A percentile compares a stretch with the other conserved stretches of the same genome.
Conservation (phyloP, 805 yeast species). For the Candida nanaspora region DNA sequence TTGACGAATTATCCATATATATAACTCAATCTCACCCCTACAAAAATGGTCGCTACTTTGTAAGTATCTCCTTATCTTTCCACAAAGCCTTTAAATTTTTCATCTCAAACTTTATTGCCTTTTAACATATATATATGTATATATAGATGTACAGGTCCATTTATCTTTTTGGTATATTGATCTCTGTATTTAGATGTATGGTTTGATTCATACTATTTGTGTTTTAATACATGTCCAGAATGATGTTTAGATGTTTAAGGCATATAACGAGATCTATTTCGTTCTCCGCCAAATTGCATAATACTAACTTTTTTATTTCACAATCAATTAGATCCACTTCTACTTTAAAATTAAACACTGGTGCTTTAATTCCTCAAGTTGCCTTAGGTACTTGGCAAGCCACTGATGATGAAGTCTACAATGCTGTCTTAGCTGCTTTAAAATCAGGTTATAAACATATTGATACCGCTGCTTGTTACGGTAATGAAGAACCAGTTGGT, state of each 20-base stretch:
- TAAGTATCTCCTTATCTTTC: background rate
- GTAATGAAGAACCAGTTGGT: slow-evolving; percentile 64
- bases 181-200: no score
- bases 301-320: background rate
- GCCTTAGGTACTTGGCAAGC: slow-evolving; percentile 75
- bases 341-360: slow-evolving; percentile 44
- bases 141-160: no score
- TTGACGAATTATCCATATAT: no score
- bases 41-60: background rate
- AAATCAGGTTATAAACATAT: slow-evolving; percentile 64
- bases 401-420: slow-evolving; percentile 37
- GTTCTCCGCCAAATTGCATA: no score
- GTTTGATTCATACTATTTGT: no score
- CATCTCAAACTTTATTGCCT: background rate
- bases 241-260: no score
- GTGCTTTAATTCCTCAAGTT: slow-evolving; percentile 52
- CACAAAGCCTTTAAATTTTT: background rate
- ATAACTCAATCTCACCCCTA: no score
- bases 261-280: no score
- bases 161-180: no score
- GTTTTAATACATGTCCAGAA: no score
- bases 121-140: no score
- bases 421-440: slow-evolving; percentile 54
- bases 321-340: slow-evolving; percentile 4
- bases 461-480: slow-evolving; percentile 68